Conservation (phyloP, 176 grass and related monocot species). For the Zoysia pacifica region DNA sequence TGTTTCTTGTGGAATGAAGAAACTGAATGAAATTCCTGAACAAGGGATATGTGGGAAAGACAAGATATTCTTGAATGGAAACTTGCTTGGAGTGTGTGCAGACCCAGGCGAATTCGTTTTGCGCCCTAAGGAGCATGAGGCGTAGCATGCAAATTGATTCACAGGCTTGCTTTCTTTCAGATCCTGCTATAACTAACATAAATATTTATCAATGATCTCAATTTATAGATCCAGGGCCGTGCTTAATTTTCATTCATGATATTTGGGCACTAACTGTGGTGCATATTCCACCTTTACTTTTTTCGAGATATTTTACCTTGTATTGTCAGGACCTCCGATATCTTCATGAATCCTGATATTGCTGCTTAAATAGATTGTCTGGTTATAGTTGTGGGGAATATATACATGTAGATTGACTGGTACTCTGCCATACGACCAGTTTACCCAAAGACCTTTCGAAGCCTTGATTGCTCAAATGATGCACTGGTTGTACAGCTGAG, state of each 20-base stretch:
- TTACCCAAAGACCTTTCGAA: neutral
- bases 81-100: conserved; percentile 59
- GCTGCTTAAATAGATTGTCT: neutral
- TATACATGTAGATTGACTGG: neutral
- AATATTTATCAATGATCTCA: conserved; percentile 4
- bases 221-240: neutral
- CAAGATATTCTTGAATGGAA: conserved; percentile 81
- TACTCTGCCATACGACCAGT: neutral
- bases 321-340: neutral
- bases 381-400: neutral
- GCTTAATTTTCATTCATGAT: neutral
- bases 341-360: neutral
- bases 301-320: conserved; percentile 9
- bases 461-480: neutral
- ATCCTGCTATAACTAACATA: neutral
- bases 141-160: conserved; percentile 52
- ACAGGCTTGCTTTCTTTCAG: conserved; percentile 41
- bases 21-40: conserved; percentile 55
- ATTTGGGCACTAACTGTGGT: neutral
- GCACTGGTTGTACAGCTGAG: neutral
- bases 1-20: conserved; percentile 71
- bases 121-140: conserved; percentile 55
- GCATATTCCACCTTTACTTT: neutral
- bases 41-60: conserved; percentile 41
- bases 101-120: conserved; percentile 48